Percentiles rank a stretch among this genome's conserved stretches.
Evolutionary conservation across 768 basidiomycete species (phyloP).

Genomic region (Hericium coralloides): DNA sequence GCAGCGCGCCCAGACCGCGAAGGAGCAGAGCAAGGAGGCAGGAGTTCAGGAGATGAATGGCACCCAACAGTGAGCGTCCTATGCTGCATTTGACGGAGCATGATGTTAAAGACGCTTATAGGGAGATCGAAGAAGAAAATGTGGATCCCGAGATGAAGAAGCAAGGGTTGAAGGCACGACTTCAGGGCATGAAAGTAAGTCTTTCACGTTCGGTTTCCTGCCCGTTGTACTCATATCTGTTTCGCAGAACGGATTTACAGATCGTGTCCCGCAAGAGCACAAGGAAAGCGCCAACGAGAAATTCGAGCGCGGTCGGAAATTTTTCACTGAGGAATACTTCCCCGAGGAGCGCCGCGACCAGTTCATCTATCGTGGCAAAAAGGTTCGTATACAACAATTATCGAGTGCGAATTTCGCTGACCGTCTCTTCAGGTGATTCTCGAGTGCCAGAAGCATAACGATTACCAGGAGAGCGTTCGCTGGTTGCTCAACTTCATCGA

Average conservation of each 20-base stretch:
- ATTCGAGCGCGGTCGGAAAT: slow-evolving; percentile 50
- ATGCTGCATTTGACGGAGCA: too few relatives aligned
- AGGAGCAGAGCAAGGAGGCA: background rate
- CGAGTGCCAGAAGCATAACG: slow-evolving; percentile 87
- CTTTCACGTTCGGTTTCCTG: background rate
- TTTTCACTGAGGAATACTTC: slow-evolving; percentile 78
- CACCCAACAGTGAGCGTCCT: slow-evolving; percentile 8
- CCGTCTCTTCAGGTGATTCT: slow-evolving; percentile 51
- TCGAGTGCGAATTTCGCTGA: background rate
- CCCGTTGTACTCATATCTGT: background rate
- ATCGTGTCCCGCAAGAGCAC: slow-evolving; percentile 61
- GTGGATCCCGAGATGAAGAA: slow-evolving; percentile 31
- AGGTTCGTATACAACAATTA: slow-evolving; percentile 34
- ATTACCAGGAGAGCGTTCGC: slow-evolving; percentile 76
- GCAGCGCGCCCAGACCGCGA: slow-evolving; percentile 3
- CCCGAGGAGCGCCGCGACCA: slow-evolving; percentile 86
- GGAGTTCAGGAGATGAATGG: slow-evolving; percentile 15
- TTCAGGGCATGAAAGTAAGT: slow-evolving; percentile 23
- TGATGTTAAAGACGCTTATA: background rate
- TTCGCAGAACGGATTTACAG: slow-evolving; percentile 33
- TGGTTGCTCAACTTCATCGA: slow-evolving; percentile 62
- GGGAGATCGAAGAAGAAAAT: slow-evolving; percentile 20
- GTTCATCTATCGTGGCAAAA: slow-evolving; percentile 90
- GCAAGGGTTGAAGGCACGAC: slow-evolving; percentile 22
- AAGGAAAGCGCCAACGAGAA: slow-evolving; percentile 48